Base-by-base conservation (phyloP, 116 monocot genomes). In the Posidonia oceanica region DNA sequence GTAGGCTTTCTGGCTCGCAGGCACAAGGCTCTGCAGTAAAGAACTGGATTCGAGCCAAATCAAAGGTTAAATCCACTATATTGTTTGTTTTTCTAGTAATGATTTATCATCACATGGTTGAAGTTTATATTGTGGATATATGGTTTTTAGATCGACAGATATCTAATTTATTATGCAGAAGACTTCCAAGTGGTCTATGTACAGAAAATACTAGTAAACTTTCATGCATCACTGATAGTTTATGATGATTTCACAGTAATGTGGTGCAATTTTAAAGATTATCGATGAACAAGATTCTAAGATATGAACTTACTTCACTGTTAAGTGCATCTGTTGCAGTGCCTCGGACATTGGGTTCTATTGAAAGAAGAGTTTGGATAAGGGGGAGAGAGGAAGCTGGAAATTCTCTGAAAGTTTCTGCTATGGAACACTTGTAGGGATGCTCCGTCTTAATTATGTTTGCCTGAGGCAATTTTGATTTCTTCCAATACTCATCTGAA, bases 401-500 rank as follows among this genome's bases (percentile, higher is more conserved):
- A 52, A 91, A 88, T 18, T 86, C 83, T 40, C 68, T 87, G 74
- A 91, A 94, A 12, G 82, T 84, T 72, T 94, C 94, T 0, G 72
- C 72, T 22, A 88, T 77, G 48, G 80, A 79, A 22, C 82, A 56
- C 51, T 75, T 76, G 75, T 94, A 88, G 10, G 75, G 71, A 37
- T 88, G 82, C 64, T 91, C 75, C 10, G 84, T 79, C 74, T 86
- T 91, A 52, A 90, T 82, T 44, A 88, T 82, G 10, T 82, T 76
- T 29, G 85, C 80, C 67, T 83, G 81, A 3, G 85, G 83, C 51
- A 94, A 71, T 69, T 90, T 94, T 40, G 76, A 76, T 67, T 80
- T 94, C 76, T 80, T 84, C 85, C 90, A 94, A 67, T 87, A 94
- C 6, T 75, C 56, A 23, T 87, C 94, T 36, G 86, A 73, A 39